Conservation (phyloP, 2,329 filamentous ascomycete species). For the Fusarium nanum region DNA sequence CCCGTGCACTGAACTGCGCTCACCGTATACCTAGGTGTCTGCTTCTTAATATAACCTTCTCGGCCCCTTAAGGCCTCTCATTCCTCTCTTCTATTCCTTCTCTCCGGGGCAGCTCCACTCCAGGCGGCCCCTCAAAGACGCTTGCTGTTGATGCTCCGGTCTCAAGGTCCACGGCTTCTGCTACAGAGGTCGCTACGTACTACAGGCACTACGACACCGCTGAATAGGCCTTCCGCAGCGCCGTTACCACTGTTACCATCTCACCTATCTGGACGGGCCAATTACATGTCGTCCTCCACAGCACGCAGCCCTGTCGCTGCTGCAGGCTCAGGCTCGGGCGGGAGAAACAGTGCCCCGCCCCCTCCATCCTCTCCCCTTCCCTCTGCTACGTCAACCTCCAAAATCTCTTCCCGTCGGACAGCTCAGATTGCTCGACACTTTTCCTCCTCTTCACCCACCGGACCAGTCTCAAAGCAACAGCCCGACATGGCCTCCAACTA, state of each 20-base stretch:
- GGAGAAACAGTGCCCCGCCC: conserved; percentile 51
- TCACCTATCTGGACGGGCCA: conserved; percentile 40
- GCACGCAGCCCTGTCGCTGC: conserved; percentile 42
- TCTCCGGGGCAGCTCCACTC: conserved; percentile 44
- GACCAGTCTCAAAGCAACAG: conserved; percentile 26
- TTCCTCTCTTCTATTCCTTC: conserved; percentile 32
- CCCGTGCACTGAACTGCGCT: conserved; percentile 23
- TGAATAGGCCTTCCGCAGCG: conserved; percentile 18
- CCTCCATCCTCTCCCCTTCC: conserved; percentile 51
- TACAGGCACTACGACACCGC: conserved; percentile 16
- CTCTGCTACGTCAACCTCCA: conserved; percentile 46
- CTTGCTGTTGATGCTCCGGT: conserved; percentile 37
- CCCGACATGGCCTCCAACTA: conserved; percentile 72
- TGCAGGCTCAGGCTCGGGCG: conserved; percentile 25
- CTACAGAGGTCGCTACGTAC: conserved; percentile 39
- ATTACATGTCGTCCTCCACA: conserved; percentile 41
- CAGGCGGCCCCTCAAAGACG: conserved; percentile 28
- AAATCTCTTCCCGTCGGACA: conserved; percentile 63
- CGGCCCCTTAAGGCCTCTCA: conserved; percentile 5
- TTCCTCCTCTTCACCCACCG: conserved; percentile 49
- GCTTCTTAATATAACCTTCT: conserved; percentile 19
- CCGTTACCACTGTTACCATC: conserved; percentile 28
- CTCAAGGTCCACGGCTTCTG: conserved; percentile 33
- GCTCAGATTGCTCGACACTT: conserved; percentile 68
- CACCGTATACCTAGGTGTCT: conserved; percentile 7